A percentile compares a stretch with the other conserved stretches of the same genome.
These are phyloP conservation scores for Ceratocystis lukuohia DNA, from an alignment of 2,329 filamentous ascomycete species.

Conservation along the genomic window DNA sequence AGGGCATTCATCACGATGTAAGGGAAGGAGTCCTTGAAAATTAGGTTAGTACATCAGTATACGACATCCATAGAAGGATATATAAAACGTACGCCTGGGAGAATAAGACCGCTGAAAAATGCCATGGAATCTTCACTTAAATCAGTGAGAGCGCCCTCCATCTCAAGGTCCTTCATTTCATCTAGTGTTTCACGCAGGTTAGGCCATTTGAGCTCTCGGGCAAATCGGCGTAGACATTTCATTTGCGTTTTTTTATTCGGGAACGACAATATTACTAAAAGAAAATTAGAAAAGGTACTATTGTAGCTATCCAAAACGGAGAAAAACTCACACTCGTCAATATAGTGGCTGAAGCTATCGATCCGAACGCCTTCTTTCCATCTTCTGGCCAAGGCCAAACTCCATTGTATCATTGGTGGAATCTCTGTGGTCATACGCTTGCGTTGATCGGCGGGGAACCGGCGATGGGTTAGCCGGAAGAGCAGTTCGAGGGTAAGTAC, in stretches of 20 bases:
- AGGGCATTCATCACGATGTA: conserved; percentile 69
- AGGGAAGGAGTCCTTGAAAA: conserved; percentile 44
- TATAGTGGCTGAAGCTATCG: conserved; percentile 39
- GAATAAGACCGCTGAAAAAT: conserved; percentile 60
- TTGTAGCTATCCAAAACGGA: background rate
- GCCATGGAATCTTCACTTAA: conserved; percentile 61
- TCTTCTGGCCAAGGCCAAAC: conserved; percentile 56
- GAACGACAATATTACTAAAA: conserved; percentile 46
- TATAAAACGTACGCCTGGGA: conserved; percentile 46
- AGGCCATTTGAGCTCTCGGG: conserved; percentile 63
- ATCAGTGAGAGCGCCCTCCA: conserved; percentile 43
- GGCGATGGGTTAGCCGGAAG: conserved; percentile 50
- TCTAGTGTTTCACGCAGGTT: conserved; percentile 53
- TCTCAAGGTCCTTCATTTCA: conserved; percentile 46
- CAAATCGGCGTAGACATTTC: conserved; percentile 55
- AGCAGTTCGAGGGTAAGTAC: conserved; percentile 60
- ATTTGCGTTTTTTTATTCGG: conserved; percentile 54
- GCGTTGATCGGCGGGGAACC: conserved; percentile 50
- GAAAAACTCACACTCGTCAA: conserved; percentile 13
- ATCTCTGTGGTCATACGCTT: conserved; percentile 50
- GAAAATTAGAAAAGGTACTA: conserved; percentile 2
- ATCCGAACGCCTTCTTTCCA: conserved; percentile 60
- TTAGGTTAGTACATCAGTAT: conserved; percentile 11
- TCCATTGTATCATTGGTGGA: conserved; percentile 59
- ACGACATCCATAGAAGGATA: background rate